Conservation (phyloP, 768 basidiomycete species). For the Holtermannia corniformis region DNA sequence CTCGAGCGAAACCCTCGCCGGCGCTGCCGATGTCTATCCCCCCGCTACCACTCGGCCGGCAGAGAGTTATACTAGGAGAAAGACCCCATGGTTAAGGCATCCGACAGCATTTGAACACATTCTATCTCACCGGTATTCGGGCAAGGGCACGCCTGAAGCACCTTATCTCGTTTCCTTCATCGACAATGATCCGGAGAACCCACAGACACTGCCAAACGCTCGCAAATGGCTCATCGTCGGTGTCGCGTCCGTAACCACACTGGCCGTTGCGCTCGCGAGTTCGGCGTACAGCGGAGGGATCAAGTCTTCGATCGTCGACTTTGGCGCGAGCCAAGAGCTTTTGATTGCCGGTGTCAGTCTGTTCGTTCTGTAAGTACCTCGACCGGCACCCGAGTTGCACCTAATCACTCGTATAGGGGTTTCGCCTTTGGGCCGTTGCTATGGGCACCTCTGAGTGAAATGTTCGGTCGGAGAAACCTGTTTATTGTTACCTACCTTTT, state of each 20-base stretch:
- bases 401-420: slow-evolving; percentile 14
- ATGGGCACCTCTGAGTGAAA: slow-evolving; percentile 42
- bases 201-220: slow-evolving; percentile 24
- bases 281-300: slow-evolving; percentile 35
- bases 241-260: slow-evolving; percentile 24
- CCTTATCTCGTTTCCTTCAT: slow-evolving; percentile 34
- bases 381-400: background rate
- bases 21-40: too few species aligned
- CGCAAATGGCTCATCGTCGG: slow-evolving; percentile 36
- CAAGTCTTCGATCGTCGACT: slow-evolving; percentile 10
- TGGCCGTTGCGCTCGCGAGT: slow-evolving; percentile 35
- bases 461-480: slow-evolving; percentile 41
- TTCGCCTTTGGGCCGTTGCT: slow-evolving; percentile 39
- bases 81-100: slow-evolving; percentile 25
- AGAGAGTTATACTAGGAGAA: too few species aligned
- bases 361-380: slow-evolving; percentile 4
- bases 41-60: too few species aligned
- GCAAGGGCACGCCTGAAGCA: slow-evolving; percentile 23
- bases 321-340: slow-evolving; percentile 22
- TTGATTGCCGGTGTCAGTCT: slow-evolving; percentile 30
- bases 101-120: slow-evolving; percentile 17
- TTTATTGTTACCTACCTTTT: slow-evolving; percentile 42
- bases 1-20: too few species aligned
- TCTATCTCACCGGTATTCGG: slow-evolving; percentile 17
- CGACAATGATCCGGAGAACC: slow-evolving; percentile 34